These are phyloP conservation scores for Verticillium tricorpus DNA, from an alignment of 2,329 filamentous ascomycete species.

Conservation along the genomic window DNA sequence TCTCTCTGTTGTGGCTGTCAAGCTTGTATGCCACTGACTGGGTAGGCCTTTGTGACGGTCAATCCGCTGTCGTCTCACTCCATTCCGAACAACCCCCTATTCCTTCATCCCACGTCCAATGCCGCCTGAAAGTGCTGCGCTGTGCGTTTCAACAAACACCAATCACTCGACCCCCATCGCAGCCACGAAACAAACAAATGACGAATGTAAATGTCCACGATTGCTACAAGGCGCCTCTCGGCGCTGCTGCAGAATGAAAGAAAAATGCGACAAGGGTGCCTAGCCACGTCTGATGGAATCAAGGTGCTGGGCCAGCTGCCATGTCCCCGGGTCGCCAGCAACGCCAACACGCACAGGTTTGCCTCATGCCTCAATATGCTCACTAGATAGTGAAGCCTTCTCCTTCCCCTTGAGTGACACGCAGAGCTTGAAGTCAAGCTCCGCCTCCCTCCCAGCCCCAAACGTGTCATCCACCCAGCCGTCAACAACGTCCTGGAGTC, in stretches of 20 bases:
- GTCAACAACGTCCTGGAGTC: conserved; percentile 5
- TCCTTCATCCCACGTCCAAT: neutral
- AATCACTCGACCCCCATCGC: neutral
- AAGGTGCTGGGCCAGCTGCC: too few relatives aligned
- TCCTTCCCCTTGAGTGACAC: neutral
- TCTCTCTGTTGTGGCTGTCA: neutral
- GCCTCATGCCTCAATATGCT: too few relatives aligned
- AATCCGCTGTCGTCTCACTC: neutral
- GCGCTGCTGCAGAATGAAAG: neutral
- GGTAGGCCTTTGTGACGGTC: neutral
- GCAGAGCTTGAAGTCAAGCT: conserved; percentile 12
- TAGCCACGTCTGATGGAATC: too few relatives aligned
- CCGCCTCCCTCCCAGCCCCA: conserved; percentile 3
- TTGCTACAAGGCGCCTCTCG: neutral
- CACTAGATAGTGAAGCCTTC: neutral
- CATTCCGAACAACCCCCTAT: neutral
- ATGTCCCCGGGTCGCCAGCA: too few relatives aligned
- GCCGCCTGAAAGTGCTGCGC: neutral
- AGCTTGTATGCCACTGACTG: neutral
- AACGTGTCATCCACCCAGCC: conserved; percentile 4
- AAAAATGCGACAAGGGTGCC: too few relatives aligned
- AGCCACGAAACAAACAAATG: neutral
- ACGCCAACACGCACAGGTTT: too few relatives aligned
- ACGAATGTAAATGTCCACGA: neutral
- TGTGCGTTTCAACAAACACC: neutral